phyloP scores from a whole-genome alignment of 2,329 filamentous ascomycete genomes.

The Alternaria infectoria region DNA sequence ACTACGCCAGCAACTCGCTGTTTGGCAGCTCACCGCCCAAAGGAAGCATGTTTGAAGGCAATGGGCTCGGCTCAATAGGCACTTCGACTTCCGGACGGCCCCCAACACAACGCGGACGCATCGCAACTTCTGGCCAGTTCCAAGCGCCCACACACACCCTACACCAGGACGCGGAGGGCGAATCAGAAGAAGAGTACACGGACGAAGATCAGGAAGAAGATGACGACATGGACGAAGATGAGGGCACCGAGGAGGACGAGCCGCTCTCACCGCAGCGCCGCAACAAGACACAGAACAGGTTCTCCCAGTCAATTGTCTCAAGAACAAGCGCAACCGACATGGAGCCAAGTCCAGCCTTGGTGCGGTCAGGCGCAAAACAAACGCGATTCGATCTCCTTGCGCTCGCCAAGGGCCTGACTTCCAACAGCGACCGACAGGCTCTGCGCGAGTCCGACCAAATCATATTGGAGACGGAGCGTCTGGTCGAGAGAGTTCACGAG shows the following conservation, averaged over 20 bases:
- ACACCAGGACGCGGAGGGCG: slow-evolving; percentile 43
- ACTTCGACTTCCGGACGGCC: slow-evolving; percentile 39
- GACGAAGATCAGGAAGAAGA: slow-evolving; percentile 36
- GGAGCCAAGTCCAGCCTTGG: slow-evolving; percentile 27
- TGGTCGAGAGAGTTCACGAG: slow-evolving; percentile 58
- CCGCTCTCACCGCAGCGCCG: slow-evolving; percentile 54
- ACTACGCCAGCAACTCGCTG: slow-evolving; percentile 24
- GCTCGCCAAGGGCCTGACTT: slow-evolving; percentile 74
- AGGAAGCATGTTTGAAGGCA: slow-evolving; percentile 32
- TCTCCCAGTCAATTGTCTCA: slow-evolving; percentile 44
- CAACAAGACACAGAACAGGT: slow-evolving; percentile 25
- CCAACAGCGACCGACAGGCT: slow-evolving; percentile 61
- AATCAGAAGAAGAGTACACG: slow-evolving; percentile 39
- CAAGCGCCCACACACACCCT: slow-evolving; percentile 40
- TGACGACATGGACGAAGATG: slow-evolving; percentile 44
- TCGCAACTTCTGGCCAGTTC: slow-evolving; percentile 27
- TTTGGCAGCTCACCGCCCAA: slow-evolving; percentile 46
- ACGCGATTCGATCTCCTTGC: slow-evolving; percentile 69
- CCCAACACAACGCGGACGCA: slow-evolving; percentile 36
- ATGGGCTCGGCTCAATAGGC: slow-evolving; percentile 34
- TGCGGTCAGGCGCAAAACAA: slow-evolving; percentile 42
- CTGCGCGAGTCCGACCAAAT: slow-evolving; percentile 74
- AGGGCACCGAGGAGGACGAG: slow-evolving; percentile 48
- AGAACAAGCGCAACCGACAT: slow-evolving; percentile 44
- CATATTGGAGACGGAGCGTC: slow-evolving; percentile 76